phyloP scores from a whole-genome alignment of 2,329 filamentous ascomycete genomes.

The Hypoxylon sp. region DNA sequence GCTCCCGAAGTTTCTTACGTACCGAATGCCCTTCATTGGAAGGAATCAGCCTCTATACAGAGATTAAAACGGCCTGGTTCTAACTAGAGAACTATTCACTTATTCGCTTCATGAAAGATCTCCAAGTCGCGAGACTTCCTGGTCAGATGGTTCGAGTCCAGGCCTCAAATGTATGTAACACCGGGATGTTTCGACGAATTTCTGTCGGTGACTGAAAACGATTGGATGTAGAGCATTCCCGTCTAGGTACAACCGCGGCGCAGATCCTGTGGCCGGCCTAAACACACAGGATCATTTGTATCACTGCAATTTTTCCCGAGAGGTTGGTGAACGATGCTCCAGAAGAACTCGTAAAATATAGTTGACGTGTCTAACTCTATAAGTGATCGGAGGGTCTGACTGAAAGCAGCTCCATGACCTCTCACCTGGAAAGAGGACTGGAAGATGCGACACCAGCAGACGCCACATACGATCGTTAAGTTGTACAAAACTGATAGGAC shows the following conservation, averaged over 20 bases:
- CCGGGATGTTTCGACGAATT: neutral
- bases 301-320: neutral
- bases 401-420: no score
- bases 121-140: neutral
- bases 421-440: no score
- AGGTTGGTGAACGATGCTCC: neutral
- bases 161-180: neutral
- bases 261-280: neutral
- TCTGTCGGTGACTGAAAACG: neutral
- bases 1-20: slow-evolving; percentile 50
- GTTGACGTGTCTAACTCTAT: no score
- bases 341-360: no score
- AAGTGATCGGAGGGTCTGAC: no score
- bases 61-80: neutral
- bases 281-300: neutral
- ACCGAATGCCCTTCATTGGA: slow-evolving; percentile 44
- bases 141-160: neutral
- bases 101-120: neutral
- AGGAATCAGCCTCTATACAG: slow-evolving; percentile 22
- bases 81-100: neutral
- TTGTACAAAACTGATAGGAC: no score
- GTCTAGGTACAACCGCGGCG: neutral
- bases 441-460: neutral
- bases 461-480: neutral
- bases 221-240: neutral